Conservation (phyloP, 371 early-diverging fungal species). For the Mucor mucedo region DNA sequence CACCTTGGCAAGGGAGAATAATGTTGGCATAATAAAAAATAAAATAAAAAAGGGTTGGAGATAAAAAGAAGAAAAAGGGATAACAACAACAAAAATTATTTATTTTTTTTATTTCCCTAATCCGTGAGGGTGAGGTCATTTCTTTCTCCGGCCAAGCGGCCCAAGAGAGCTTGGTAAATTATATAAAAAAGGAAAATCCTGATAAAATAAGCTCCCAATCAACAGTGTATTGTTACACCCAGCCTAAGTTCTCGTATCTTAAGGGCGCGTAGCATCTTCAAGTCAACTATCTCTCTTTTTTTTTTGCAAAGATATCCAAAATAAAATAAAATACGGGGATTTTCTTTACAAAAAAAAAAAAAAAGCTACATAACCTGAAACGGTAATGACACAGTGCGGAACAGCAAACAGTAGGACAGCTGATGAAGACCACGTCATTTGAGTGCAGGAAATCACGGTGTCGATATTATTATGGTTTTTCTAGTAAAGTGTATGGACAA, state of each 20-base stretch:
- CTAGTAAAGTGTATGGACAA: too few species aligned
- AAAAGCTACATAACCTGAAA: too few species aligned
- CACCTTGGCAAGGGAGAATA: constrained; percentile 32
- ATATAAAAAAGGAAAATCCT: constrained; percentile 2
- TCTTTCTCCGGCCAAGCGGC: constrained; percentile 5
- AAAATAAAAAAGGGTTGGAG: constrained; percentile 8
- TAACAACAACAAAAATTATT: not conserved
- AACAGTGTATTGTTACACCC: too few species aligned
- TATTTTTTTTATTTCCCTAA: constrained; percentile 1
- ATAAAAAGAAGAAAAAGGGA: constrained; percentile 4
- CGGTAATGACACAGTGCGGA: too few species aligned
- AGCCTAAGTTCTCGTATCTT: not conserved
- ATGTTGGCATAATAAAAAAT: constrained; percentile 31
- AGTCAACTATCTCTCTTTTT: not conserved
- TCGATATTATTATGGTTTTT: too few species aligned
- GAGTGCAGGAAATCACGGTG: too few species aligned
- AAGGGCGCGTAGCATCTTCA: not conserved
- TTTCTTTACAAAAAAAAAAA: too few species aligned
- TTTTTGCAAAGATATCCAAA: too few species aligned
- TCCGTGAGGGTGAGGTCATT: not conserved
- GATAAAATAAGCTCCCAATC: not conserved
- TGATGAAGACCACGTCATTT: too few species aligned
- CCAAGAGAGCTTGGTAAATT: not conserved
- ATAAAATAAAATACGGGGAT: too few species aligned
- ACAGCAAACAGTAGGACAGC: too few species aligned